A percentile compares a stretch with the other conserved stretches of the same genome.
phyloP scores from a whole-genome alignment of 1,139 yeast genomes.

The Hemisphaericaspora subhashii region DNA sequence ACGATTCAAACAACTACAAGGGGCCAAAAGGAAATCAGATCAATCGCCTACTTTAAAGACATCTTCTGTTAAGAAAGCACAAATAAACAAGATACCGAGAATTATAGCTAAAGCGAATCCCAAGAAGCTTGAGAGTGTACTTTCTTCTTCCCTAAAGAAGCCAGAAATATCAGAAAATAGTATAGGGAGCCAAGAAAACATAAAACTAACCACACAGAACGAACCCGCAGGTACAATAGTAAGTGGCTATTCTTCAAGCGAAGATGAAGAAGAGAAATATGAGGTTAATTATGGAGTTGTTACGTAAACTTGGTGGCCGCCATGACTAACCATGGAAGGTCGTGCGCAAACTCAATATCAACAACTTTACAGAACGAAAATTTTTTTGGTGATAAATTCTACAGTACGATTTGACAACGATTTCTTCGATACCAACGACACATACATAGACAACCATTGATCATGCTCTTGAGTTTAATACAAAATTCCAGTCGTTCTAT shows the following conservation, averaged over 20 bases:
- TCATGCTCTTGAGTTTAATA: slow-evolving; percentile 17
- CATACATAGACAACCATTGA: not conserved
- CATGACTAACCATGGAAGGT: too few species aligned
- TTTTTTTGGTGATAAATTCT: slow-evolving; percentile 4
- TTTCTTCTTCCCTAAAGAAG: too few species aligned
- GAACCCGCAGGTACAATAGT: not conserved
- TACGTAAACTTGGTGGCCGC: not conserved
- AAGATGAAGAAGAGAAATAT: slow-evolving; percentile 8
- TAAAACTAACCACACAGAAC: not conserved
- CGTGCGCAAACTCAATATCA: slow-evolving; percentile 6
- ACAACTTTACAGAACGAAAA: not conserved
- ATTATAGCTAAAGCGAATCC: not conserved
- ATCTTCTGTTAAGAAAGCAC: not conserved
- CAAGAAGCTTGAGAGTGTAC: not conserved
- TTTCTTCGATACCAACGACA: not conserved
- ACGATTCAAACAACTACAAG: slow-evolving; percentile 7
- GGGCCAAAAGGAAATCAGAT: slow-evolving; percentile 3
- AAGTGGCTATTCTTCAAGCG: slow-evolving; percentile 14
- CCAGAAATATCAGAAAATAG: too few species aligned
- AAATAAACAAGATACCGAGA: not conserved
- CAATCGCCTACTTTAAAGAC: not conserved
- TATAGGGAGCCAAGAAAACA: not conserved
- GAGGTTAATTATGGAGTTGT: not conserved
- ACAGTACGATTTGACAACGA: not conserved
- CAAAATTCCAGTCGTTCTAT: slow-evolving; percentile 19